These are phyloP conservation scores for Leccinum barrowsii DNA, from an alignment of 768 basidiomycete species.

Conservation along the genomic window DNA sequence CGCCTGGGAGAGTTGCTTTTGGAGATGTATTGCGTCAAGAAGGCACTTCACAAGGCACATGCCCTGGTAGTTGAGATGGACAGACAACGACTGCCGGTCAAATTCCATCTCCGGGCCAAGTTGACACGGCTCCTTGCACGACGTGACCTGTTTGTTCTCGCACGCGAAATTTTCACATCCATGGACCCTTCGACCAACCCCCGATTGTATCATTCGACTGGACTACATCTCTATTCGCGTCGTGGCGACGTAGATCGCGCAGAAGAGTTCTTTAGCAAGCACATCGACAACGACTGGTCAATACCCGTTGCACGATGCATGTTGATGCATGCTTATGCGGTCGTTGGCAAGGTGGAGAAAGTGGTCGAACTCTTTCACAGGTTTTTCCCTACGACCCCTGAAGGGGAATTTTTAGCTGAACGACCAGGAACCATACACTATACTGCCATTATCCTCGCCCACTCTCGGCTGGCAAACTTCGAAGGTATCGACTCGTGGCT, in stretches of 20 bases:
- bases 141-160: conserved; percentile 36
- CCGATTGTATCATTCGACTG: conserved; percentile 35
- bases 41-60: conserved; percentile 35
- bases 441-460: conserved; percentile 52
- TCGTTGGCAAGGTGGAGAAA: conserved; percentile 37
- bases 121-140: conserved; percentile 44
- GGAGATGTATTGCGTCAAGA: conserved; percentile 33
- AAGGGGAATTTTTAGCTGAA: conserved; percentile 28
- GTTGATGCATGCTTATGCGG: conserved; percentile 56
- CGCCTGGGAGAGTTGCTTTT: conserved; percentile 41
- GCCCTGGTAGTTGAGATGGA: conserved; percentile 42
- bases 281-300: conserved; percentile 31
- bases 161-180: conserved; percentile 41
- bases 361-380: conserved; percentile 51
- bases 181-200: conserved; percentile 23
- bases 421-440: conserved; percentile 51
- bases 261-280: conserved; percentile 39
- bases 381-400: conserved; percentile 43
- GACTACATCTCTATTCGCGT: conserved; percentile 50
- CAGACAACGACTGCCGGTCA: conserved; percentile 32
- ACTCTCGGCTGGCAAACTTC: conserved; percentile 44
- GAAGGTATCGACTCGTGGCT: conserved; percentile 54
- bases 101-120: conserved; percentile 27
- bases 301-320: conserved; percentile 35
- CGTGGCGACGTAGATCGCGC: conserved; percentile 47